phyloP scores from a whole-genome alignment of 2,329 filamentous ascomycete genomes.

The Alternaria rosae region DNA sequence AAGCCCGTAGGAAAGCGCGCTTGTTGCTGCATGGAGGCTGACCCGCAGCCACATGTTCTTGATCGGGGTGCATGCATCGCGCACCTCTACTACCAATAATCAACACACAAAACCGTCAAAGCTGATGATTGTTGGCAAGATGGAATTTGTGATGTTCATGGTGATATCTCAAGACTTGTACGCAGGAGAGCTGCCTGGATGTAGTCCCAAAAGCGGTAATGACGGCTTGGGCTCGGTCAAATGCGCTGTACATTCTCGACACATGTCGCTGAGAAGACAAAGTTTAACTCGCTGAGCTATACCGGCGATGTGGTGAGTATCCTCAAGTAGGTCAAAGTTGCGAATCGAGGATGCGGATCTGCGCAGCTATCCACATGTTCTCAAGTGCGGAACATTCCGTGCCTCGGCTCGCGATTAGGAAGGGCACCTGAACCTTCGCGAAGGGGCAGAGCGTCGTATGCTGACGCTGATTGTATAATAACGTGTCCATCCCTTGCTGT shows the following conservation, averaged over 20 bases:
- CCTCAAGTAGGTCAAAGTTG: not conserved
- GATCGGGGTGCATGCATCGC: too few relatives aligned
- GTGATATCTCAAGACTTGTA: too few relatives aligned
- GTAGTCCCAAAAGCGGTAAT: too few relatives aligned
- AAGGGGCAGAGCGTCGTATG: not conserved
- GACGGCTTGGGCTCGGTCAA: not conserved
- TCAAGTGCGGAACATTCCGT: constrained; percentile 2
- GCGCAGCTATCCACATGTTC: not conserved
- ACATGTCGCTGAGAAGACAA: not conserved
- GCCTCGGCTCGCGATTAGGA: constrained; percentile 9
- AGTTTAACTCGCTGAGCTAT: not conserved
- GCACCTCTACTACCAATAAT: too few relatives aligned
- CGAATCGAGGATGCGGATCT: not conserved
- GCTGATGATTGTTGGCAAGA: not conserved
- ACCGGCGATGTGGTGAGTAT: not conserved
- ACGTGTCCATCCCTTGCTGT: not conserved
- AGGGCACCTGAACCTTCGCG: not conserved
- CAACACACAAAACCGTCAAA: not conserved
- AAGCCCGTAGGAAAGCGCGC: not conserved
- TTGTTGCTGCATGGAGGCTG: not conserved
- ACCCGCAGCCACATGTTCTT: not conserved
- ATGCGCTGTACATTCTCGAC: not conserved
- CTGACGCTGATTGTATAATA: not conserved
- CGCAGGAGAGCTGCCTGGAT: too few relatives aligned
- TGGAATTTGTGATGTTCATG: not conserved